These are phyloP conservation scores for Cryomyces minteri DNA, from an alignment of 495 filamentous ascomycete species.

Conservation along the genomic window DNA sequence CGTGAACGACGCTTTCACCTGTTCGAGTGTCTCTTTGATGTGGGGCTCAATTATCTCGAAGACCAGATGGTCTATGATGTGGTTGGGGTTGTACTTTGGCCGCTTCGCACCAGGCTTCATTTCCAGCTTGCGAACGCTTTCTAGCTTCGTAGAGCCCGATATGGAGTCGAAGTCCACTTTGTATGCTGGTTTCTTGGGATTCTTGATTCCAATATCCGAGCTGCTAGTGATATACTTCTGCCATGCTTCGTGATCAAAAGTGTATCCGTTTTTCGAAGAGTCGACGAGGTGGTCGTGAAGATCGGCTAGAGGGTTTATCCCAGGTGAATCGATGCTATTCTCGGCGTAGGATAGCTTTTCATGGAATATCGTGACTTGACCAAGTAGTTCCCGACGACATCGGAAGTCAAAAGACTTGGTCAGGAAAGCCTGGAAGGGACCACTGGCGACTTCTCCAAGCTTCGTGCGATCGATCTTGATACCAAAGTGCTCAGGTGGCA, in stretches of 20 bases:
- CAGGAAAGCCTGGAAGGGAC: slow-evolving; percentile 25
- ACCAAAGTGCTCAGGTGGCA: slow-evolving; percentile 32
- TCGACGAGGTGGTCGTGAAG: slow-evolving; percentile 71
- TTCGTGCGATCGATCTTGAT: slow-evolving; percentile 37
- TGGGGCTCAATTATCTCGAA: slow-evolving; percentile 39
- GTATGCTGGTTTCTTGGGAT: neutral
- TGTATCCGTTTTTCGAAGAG: slow-evolving; percentile 56
- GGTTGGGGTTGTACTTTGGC: slow-evolving; percentile 22
- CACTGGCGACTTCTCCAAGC: slow-evolving; percentile 25
- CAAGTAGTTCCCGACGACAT: slow-evolving; percentile 45
- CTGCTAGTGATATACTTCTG: neutral
- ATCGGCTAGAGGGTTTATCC: slow-evolving; percentile 40
- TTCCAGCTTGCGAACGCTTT: no score
- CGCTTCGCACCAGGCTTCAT: no score
- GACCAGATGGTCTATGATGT: slow-evolving; percentile 59
- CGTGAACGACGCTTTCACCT: slow-evolving; percentile 18
- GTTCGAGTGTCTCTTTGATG: slow-evolving; percentile 27
- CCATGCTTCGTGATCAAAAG: slow-evolving; percentile 29
- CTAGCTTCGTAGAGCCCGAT: no score
- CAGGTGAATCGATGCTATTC: slow-evolving; percentile 33
- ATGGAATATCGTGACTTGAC: slow-evolving; percentile 57
- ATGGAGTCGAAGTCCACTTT: no score
- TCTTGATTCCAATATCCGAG: neutral
- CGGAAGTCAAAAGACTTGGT: slow-evolving; percentile 43
- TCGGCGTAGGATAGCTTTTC: slow-evolving; percentile 46